These are phyloP conservation scores for Crepidotus variabilis DNA, from an alignment of 768 basidiomycete genomes.

Conservation along the genomic window DNA sequence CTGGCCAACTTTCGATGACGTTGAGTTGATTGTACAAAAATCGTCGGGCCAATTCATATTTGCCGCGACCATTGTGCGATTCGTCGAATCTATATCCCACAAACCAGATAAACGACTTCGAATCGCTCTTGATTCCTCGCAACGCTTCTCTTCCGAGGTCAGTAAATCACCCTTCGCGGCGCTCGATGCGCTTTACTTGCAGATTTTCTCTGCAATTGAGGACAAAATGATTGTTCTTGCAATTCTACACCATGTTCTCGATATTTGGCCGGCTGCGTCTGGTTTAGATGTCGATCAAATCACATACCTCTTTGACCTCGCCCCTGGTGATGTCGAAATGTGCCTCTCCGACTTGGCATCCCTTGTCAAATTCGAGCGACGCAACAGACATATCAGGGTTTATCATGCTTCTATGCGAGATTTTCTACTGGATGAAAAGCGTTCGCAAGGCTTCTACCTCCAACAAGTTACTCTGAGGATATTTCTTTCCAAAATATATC, in stretches of 20 bases:
- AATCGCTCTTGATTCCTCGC: neutral
- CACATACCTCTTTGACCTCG: neutral
- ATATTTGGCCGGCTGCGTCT: neutral
- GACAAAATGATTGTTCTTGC: neutral
- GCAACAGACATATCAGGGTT: neutral
- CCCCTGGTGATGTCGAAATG: neutral
- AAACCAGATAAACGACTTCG: neutral
- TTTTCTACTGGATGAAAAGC: neutral
- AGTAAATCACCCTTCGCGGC: slow-evolving; percentile 1
- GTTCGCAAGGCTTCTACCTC: neutral
- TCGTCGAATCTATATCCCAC: slow-evolving; percentile 3
- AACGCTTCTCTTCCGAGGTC: neutral
- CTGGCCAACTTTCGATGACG: slow-evolving; percentile 13
- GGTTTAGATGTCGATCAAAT: neutral
- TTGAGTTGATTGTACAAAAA: neutral
- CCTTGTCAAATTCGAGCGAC: neutral
- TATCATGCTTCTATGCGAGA: neutral
- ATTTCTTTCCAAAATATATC: no score
- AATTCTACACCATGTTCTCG: neutral
- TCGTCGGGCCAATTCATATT: slow-evolving; percentile 7
- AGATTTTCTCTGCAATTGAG: slow-evolving; percentile 4
- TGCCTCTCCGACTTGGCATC: neutral
- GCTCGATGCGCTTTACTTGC: slow-evolving; percentile 3
- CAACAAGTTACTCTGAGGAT: no score
- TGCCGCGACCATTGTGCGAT: neutral